phyloP scores from a whole-genome alignment of 2,329 filamentous ascomycete genomes.

The Alternaria triticina region DNA sequence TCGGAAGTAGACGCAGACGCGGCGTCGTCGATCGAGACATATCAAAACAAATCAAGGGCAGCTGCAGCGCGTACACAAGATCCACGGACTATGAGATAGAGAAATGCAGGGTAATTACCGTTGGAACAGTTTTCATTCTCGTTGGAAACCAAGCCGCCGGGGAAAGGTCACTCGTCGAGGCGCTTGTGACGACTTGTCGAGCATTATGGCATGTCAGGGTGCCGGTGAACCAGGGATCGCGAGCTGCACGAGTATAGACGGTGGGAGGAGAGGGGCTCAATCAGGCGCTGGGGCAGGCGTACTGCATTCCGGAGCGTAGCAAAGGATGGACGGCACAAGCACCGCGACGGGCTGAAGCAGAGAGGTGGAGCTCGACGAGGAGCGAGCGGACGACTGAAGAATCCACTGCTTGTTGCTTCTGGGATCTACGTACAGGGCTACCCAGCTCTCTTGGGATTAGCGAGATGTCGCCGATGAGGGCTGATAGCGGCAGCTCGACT shows the following conservation, averaged over 20 bases:
- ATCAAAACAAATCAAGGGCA: slow-evolving; percentile 42
- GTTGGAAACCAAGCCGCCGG: slow-evolving; percentile 45
- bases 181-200: slow-evolving; percentile 45
- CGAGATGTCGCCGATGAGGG: slow-evolving; percentile 43
- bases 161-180: slow-evolving; percentile 47
- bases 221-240: slow-evolving; percentile 32
- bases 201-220: slow-evolving; percentile 50
- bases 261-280: slow-evolving; percentile 29
- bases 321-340: slow-evolving; percentile 28
- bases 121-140: slow-evolving; percentile 57
- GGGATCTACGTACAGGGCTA: slow-evolving; percentile 42
- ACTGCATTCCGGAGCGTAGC: slow-evolving; percentile 32
- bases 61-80: slow-evolving; percentile 11
- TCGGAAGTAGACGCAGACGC: slow-evolving; percentile 27
- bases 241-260: slow-evolving; percentile 28
- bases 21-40: slow-evolving; percentile 29
- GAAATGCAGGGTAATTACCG: slow-evolving; percentile 45
- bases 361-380: slow-evolving; percentile 39
- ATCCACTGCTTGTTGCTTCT: slow-evolving; percentile 41
- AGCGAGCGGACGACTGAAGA: slow-evolving; percentile 39
- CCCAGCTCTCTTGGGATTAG: slow-evolving; percentile 38
- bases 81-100: slow-evolving; percentile 15
- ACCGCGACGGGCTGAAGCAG: slow-evolving; percentile 35
- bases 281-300: slow-evolving; percentile 20
- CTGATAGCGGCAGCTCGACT: slow-evolving; percentile 41